Evolutionary conservation across 495 filamentous ascomycete genomes (phyloP).

Genomic region (Trypethelium eluteriae): DNA sequence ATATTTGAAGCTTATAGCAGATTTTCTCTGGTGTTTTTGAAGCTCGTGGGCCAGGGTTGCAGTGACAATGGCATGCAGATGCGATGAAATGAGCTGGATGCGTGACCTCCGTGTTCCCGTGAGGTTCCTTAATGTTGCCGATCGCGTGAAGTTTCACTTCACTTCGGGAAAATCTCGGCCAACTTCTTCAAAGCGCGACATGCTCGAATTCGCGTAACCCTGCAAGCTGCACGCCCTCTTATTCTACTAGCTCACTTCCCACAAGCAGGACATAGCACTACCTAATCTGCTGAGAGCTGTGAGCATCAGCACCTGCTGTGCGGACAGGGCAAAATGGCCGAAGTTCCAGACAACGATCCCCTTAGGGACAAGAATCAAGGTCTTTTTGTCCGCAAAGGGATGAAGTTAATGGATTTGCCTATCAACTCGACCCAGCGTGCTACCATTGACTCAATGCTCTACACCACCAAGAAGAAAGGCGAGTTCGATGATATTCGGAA

Average conservation of each 20-base stretch:
- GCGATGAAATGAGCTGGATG: background rate
- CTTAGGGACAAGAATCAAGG: conserved; percentile 31
- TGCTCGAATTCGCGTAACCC: background rate
- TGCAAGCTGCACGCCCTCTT: background rate
- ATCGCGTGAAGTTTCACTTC: conserved; percentile 5
- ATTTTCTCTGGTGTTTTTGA: background rate
- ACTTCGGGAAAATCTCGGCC: background rate
- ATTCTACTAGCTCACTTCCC: too few relatives aligned
- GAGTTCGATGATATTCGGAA: conserved; percentile 80
- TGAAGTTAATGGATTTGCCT: conserved; percentile 79
- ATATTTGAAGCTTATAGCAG: background rate
- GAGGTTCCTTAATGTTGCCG: background rate
- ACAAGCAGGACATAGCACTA: background rate
- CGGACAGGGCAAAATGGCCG: background rate
- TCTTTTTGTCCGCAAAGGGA: conserved; percentile 47
- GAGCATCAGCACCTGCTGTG: background rate
- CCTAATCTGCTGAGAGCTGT: background rate
- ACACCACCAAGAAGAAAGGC: conserved; percentile 85
- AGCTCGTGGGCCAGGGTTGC: background rate
- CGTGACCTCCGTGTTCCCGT: background rate
- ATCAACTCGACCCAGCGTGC: conserved; percentile 61
- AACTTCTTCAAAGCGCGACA: background rate
- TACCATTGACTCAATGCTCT: conserved; percentile 68
- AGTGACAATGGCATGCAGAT: conserved; percentile 1
- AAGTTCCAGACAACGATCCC: conserved; percentile 19